A percentile compares a stretch with the other conserved stretches of the same genome.
Conservation (phyloP, 2,329 filamentous ascomycete species). For the Beauveria brongniartii region DNA sequence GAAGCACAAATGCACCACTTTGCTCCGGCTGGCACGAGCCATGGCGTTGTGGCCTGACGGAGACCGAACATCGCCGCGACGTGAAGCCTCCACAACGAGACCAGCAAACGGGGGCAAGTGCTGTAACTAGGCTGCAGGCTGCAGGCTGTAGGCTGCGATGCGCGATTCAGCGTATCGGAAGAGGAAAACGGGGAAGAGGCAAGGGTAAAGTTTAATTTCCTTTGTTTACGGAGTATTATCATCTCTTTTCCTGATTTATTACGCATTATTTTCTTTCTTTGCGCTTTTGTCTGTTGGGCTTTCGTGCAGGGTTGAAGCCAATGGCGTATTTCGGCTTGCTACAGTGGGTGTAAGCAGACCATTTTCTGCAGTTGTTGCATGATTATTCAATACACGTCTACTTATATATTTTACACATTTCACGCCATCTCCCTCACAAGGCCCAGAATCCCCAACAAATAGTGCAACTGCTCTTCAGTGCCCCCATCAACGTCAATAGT, state of each 20-base stretch:
- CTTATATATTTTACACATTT: not conserved
- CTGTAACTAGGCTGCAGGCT: not conserved
- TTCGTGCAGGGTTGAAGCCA: not conserved
- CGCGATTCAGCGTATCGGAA: not conserved
- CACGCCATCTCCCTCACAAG: not conserved
- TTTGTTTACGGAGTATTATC: too few species aligned
- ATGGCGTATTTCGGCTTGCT: not conserved
- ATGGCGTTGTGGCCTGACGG: not conserved
- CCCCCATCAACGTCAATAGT: not conserved
- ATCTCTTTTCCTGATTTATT: too few species aligned
- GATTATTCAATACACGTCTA: not conserved
- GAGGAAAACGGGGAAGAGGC: not conserved
- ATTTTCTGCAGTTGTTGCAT: not conserved
- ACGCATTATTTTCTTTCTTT: not conserved
- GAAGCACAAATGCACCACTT: not conserved
- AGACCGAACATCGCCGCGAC: slow-evolving; percentile 6
- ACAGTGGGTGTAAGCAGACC: too few species aligned
- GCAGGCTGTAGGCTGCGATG: not conserved
- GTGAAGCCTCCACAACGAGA: not conserved
- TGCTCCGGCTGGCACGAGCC: slow-evolving; percentile 1
- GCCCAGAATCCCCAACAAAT: too few species aligned
- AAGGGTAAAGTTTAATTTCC: too few species aligned
- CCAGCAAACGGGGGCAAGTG: not conserved
- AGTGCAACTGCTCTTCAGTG: not conserved
- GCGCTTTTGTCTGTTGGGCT: not conserved